A percentile compares a stretch with the other conserved stretches of the same genome.
phyloP scores from a whole-genome alignment of 345 rosid species.

The Lumnitzera littorea region DNA sequence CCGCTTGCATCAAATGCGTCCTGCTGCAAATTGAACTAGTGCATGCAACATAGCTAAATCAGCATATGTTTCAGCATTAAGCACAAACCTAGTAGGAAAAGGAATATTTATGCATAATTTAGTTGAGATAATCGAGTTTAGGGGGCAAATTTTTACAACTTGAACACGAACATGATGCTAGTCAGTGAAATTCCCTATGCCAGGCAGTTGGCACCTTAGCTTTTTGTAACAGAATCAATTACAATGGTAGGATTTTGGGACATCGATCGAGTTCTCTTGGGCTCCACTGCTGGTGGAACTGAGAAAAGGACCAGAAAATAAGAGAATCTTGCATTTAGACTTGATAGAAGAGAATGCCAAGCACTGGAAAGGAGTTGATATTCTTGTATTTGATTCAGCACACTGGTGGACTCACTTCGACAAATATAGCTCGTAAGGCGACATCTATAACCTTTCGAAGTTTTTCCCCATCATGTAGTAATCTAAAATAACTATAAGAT shows the following conservation, averaged over 20 bases:
- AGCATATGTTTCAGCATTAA: too few relatives aligned
- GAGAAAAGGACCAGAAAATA: slow-evolving; percentile 41
- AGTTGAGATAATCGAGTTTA: too few relatives aligned
- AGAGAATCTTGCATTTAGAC: slow-evolving; percentile 77
- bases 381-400: slow-evolving; percentile 91
- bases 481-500: not conserved
- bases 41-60: too few relatives aligned
- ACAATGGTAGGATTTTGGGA: slow-evolving; percentile 54
- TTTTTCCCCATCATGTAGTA: not conserved
- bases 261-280: slow-evolving; percentile 82
- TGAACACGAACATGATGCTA: too few relatives aligned
- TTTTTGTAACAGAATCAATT: not conserved
- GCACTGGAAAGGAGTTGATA: slow-evolving; percentile 76
- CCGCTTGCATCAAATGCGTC: too few relatives aligned
- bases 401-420: slow-evolving; percentile 99
- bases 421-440: slow-evolving; percentile 53
- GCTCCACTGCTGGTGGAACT: slow-evolving; percentile 90
- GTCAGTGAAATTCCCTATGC: too few relatives aligned
- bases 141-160: too few relatives aligned
- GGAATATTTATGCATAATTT: too few relatives aligned
- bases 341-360: slow-evolving; percentile 84
- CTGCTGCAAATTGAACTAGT: too few relatives aligned
- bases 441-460: not conserved
- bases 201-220: not conserved
- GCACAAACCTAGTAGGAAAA: too few relatives aligned